A percentile compares a stretch with the other conserved stretches of the same genome.
These are phyloP conservation scores for Talaromyces sp. DNA, from an alignment of 2,329 filamentous ascomycete species.

Conservation along the genomic window DNA sequence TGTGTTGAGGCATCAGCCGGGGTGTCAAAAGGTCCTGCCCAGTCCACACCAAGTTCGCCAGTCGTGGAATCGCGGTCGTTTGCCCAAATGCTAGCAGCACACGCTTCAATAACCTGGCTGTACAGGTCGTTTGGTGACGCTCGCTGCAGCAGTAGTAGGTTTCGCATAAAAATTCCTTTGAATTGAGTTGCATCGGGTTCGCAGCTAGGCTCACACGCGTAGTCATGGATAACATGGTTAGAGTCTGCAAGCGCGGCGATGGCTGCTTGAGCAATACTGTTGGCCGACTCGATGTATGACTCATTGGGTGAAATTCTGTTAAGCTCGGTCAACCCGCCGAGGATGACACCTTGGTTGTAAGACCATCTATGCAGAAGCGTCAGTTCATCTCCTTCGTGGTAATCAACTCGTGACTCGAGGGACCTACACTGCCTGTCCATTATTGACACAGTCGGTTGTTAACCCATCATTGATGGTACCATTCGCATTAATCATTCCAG, in stretches of 20 bases:
- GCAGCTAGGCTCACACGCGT: conserved; percentile 51
- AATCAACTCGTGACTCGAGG: neutral
- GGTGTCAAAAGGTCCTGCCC: conserved; percentile 57
- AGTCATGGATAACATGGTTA: conserved; percentile 52
- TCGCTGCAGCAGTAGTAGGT: conserved; percentile 57
- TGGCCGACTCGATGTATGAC: conserved; percentile 43
- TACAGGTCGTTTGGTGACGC: conserved; percentile 51
- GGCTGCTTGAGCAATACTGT: conserved; percentile 52
- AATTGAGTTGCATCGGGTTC: conserved; percentile 59
- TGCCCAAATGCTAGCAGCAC: conserved; percentile 64
- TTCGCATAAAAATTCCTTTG: conserved; percentile 68
- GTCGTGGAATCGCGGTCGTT: conserved; percentile 50
- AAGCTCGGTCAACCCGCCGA: conserved; percentile 56
- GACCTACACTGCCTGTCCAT: conserved; percentile 33
- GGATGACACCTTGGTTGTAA: conserved; percentile 62
- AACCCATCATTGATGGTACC: conserved; percentile 56
- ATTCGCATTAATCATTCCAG: conserved; percentile 47
- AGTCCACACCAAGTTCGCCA: conserved; percentile 59
- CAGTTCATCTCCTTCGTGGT: neutral
- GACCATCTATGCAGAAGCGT: conserved; percentile 39
- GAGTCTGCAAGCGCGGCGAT: conserved; percentile 46
- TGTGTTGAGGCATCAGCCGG: conserved; percentile 59
- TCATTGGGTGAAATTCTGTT: conserved; percentile 42
- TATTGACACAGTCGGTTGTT: conserved; percentile 50
- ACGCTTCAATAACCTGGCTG: conserved; percentile 54